Base-by-base conservation (phyloP, 2,329 filamentous ascomycete species). In the Mycosphaerella arachidis region DNA sequence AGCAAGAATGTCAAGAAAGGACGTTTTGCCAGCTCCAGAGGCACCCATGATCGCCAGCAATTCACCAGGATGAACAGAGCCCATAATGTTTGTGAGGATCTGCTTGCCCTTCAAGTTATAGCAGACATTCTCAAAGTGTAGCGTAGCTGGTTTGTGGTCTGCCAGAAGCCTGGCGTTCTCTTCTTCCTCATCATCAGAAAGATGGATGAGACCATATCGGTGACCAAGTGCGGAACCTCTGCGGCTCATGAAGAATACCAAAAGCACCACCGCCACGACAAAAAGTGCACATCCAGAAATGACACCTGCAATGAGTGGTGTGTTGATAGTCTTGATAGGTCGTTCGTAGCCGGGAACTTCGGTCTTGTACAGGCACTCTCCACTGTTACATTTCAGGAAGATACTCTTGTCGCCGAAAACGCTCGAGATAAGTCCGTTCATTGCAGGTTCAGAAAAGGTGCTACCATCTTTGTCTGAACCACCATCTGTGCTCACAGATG, bases 41-140 rank as follows among this genome's bases (percentile, higher is more conserved):
- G 94, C 93, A 58, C 94, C 94, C 93, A 99, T 99, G 69, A 99
- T 96, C 8, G 94, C 94, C 66, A 93, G 91, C 7, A 97, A 85
- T 73, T 99, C 92, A n/a, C 95, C 95, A 2, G 93, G 92, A 67
- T 89, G 89, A n/a, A 93, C 92, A 46, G 91, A 86, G 51, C 94
- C 94, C 65, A 88, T 87, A 35, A 99, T 88, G 13, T 84, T 85
- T 16, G 83, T 82, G 2, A 99, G 80, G 51, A 99, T 97, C 55
- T 89, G 83, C 75, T 91, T 97, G 43, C 91, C 91, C 65, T 95
- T 96, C 40, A 99, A 81, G 24, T 83, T 82, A 72, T 99, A 99
- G 0, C 87, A 86, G 3, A 99, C 89, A 61, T 95, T 88, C 59
- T 95, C 86, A 68, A 97, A 99, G 66, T 90, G 89, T 33, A 99